A percentile compares a stretch with the other conserved stretches of the same genome.
Evolutionary conservation across 2,329 filamentous ascomycete genomes (phyloP).

Genomic region (Coniochaeta prunicola): DNA sequence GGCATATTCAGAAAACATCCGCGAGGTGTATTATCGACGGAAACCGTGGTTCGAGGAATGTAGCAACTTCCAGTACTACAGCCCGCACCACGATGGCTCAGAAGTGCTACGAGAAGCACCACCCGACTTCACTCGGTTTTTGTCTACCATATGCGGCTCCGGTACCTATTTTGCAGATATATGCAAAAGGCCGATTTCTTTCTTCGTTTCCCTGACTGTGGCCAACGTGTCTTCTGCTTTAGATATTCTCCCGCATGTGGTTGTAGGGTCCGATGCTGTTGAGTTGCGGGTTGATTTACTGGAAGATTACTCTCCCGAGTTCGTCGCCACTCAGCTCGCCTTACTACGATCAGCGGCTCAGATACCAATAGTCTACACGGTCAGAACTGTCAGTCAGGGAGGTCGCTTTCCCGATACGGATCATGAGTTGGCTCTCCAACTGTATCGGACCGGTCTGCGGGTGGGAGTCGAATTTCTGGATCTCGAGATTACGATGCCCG

Average conservation of each 20-base stretch:
- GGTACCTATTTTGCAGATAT: conserved; percentile 46
- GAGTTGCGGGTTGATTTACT: conserved; percentile 91
- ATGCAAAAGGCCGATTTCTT: conserved; percentile 66
- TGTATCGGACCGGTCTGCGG: conserved; percentile 73
- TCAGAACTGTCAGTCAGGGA: conserved; percentile 79
- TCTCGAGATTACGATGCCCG: conserved; percentile 80
- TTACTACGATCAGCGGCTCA: conserved; percentile 64
- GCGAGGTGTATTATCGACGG: conserved; percentile 80
- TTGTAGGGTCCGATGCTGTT: conserved; percentile 84
- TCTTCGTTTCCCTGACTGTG: conserved; percentile 87
- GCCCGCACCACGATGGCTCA: conserved; percentile 51
- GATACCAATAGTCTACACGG: conserved; percentile 84
- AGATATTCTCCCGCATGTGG: conserved; percentile 61
- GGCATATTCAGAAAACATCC: conserved; percentile 88
- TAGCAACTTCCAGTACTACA: conserved; percentile 92
- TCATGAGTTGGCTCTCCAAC: conserved; percentile 59
- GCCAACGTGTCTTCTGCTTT: conserved; percentile 61
- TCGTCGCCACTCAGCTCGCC: conserved; percentile 74
- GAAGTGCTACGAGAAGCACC: conserved; percentile 36
- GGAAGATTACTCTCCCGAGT: conserved; percentile 67
- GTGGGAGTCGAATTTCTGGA: conserved; percentile 91
- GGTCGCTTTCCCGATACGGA: conserved; percentile 78
- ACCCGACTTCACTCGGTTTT: conserved; percentile 66
- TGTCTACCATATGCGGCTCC: conserved; percentile 60
- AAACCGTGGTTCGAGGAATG: conserved; percentile 88